Evolutionary conservation across 2,329 filamentous ascomycete species (phyloP).

Genomic region (Venturia pyrina): DNA sequence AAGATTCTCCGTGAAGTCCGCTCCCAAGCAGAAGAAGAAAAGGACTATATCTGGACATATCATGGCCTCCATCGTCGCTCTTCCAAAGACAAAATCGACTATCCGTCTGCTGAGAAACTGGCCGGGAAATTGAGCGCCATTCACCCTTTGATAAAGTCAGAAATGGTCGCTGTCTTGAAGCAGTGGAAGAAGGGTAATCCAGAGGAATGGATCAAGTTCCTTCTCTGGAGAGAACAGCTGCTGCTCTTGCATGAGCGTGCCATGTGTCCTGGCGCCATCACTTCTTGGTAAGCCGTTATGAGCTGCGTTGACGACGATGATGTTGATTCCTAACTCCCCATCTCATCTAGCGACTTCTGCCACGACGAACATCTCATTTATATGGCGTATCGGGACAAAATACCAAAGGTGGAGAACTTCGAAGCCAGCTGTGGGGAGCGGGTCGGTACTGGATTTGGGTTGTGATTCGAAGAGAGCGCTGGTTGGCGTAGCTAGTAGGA

Average conservation of each 20-base stretch:
- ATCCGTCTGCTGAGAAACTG: neutral
- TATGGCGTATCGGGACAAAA: neutral
- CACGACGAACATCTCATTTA: neutral
- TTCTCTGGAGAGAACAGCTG: neutral
- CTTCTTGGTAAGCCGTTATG: neutral
- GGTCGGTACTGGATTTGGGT: neutral
- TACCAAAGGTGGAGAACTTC: neutral
- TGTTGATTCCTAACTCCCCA: neutral
- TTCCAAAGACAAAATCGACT: neutral
- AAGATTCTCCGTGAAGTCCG: neutral
- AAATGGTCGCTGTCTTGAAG: neutral
- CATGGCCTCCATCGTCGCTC: neutral
- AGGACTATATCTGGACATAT: neutral
- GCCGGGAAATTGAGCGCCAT: neutral
- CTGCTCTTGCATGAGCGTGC: neutral
- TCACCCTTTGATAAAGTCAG: neutral
- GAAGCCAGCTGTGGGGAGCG: neutral
- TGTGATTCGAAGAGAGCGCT: neutral
- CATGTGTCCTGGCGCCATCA: neutral
- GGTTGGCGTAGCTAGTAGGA: neutral
- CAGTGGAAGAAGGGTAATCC: neutral
- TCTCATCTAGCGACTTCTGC: neutral
- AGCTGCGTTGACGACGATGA: neutral
- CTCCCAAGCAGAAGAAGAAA: neutral
- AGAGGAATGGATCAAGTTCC: neutral